phyloP scores from a whole-genome alignment of 1,139 yeast species.

The Yamadazyma aaseri region DNA sequence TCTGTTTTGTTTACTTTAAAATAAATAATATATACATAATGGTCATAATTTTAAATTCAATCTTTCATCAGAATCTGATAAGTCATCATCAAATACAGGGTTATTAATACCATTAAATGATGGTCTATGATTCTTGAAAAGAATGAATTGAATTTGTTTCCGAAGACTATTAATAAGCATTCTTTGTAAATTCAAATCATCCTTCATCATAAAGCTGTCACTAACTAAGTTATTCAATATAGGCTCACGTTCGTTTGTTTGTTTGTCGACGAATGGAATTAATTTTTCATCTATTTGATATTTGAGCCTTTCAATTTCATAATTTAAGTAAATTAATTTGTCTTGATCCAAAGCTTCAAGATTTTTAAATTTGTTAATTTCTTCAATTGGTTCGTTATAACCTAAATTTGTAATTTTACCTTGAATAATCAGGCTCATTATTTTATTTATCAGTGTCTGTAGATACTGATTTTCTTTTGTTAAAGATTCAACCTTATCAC shows the following conservation, averaged over 20 bases:
- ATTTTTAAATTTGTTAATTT: conserved; percentile 30
- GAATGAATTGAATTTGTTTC: conserved; percentile 51
- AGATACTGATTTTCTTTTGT: conserved; percentile 28
- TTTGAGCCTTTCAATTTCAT: conserved; percentile 41
- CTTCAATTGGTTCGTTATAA: conserved; percentile 47
- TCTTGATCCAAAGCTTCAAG: conserved; percentile 27
- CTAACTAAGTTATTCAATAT: conserved; percentile 38
- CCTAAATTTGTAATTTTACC: conserved; percentile 56
- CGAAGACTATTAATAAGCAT: conserved; percentile 45
- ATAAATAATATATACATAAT: conserved; percentile 6
- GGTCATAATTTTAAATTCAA: conserved; percentile 31
- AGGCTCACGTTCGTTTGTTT: conserved; percentile 34
- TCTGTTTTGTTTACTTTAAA: neutral
- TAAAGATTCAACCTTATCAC: conserved; percentile 19
- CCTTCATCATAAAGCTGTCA: conserved; percentile 47
- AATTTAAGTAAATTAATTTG: conserved; percentile 32
- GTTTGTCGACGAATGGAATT: conserved; percentile 36
- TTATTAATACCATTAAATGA: conserved; percentile 11
- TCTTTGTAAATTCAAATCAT: conserved; percentile 49
- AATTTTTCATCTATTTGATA: conserved; percentile 43
- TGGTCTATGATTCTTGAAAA: conserved; percentile 38
- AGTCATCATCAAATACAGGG: conserved; percentile 16
- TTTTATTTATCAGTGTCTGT: conserved; percentile 44
- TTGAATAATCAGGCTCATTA: conserved; percentile 48
- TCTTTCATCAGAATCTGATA: conserved; percentile 35